phyloP scores from a whole-genome alignment of 495 filamentous ascomycete species.

The Oleoguttula mirabilis region DNA sequence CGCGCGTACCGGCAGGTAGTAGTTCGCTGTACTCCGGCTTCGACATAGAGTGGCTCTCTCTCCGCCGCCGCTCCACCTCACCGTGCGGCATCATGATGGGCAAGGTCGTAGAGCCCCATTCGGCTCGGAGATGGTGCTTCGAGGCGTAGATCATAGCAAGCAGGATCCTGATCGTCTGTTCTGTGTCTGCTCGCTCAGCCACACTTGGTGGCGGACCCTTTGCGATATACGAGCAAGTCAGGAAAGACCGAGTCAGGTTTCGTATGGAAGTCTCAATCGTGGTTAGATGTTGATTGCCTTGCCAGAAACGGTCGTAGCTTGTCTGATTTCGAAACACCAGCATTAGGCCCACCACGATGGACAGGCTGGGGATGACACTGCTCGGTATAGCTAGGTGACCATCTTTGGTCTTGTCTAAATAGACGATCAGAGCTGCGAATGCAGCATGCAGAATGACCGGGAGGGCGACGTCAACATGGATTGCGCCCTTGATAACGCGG shows the following conservation, averaged over 20 bases:
- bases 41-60: slow-evolving; percentile 28
- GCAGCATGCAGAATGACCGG: slow-evolving; percentile 53
- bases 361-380: slow-evolving; percentile 61
- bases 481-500: slow-evolving; percentile 64
- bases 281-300: slow-evolving; percentile 49
- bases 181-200: slow-evolving; percentile 47
- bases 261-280: slow-evolving; percentile 48
- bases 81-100: slow-evolving; percentile 14
- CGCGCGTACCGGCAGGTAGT: slow-evolving; percentile 45
- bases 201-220: slow-evolving; percentile 20
- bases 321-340: slow-evolving; percentile 68
- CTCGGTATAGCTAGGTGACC: slow-evolving; percentile 48
- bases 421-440: slow-evolving; percentile 53
- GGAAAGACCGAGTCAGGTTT: slow-evolving; percentile 50
- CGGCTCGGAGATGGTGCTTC: slow-evolving; percentile 63
- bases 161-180: slow-evolving; percentile 46
- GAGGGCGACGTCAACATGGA: slow-evolving; percentile 52
- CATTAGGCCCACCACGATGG: slow-evolving; percentile 71
- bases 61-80: slow-evolving; percentile 9
- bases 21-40: slow-evolving; percentile 50
- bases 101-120: slow-evolving; percentile 47
- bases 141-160: slow-evolving; percentile 63
- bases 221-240: slow-evolving; percentile 33
- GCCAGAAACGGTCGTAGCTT: slow-evolving; percentile 63
- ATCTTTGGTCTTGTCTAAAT: slow-evolving; percentile 45